phyloP scores from a whole-genome alignment of 768 basidiomycete genomes.

The Psilocybe cyanescens region DNA sequence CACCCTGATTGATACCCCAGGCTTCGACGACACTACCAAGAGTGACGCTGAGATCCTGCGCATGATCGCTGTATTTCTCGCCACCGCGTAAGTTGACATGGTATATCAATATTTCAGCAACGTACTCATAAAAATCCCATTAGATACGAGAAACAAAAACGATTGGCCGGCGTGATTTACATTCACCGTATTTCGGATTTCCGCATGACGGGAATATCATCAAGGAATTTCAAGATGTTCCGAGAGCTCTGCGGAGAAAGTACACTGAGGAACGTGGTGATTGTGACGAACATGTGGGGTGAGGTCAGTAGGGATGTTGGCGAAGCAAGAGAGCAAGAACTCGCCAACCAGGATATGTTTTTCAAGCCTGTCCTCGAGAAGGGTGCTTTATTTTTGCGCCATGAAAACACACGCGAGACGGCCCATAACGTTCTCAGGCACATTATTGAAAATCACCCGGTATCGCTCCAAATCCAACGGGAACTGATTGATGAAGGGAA shows the following conservation, averaged over 20 bases:
- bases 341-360: conserved; percentile 41
- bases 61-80: conserved; percentile 46
- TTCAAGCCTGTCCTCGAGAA: conserved; percentile 55
- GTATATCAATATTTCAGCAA: too few species aligned
- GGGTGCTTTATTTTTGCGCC: conserved; percentile 46
- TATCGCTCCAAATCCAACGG: conserved; percentile 51
- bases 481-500: conserved; percentile 56
- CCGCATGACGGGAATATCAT: conserved; percentile 50
- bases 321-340: conserved; percentile 45
- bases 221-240: conserved; percentile 54
- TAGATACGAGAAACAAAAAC: conserved; percentile 37
- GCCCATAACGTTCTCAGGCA: conserved; percentile 43
- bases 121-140: neutral
- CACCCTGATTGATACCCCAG: conserved; percentile 59
- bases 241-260: conserved; percentile 53
- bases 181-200: conserved; percentile 56
- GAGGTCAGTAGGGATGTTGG: conserved; percentile 40
- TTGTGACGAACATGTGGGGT: conserved; percentile 59
- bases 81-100: conserved; percentile 27
- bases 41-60: conserved; percentile 50
- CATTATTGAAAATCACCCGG: conserved; percentile 44
- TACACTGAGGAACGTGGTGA: conserved; percentile 51
- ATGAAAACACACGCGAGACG: conserved; percentile 39
- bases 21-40: conserved; percentile 56
- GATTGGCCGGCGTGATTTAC: conserved; percentile 54